phyloP scores from a whole-genome alignment of 305 asterid species.

The Fraxinus sp. region DNA sequence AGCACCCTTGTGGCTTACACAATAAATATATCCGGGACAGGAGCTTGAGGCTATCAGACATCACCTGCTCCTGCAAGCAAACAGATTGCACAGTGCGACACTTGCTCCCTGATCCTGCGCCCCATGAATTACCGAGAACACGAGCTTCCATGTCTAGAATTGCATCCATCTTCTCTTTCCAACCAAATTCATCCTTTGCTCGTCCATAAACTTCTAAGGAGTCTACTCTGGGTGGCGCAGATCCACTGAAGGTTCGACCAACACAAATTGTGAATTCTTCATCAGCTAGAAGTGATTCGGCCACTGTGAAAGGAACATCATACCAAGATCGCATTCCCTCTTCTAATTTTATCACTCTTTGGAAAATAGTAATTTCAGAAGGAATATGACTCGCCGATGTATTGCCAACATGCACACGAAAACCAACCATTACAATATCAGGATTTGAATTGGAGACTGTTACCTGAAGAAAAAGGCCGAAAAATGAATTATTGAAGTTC shows the following conservation, averaged over 20 bases:
- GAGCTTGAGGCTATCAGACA: constrained; percentile 93
- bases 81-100: constrained; percentile 64
- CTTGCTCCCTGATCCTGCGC: constrained; percentile 70
- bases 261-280: constrained; percentile 78
- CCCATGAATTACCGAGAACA: constrained; percentile 70
- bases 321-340: constrained; percentile 99
- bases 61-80: constrained; percentile 86
- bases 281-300: constrained; percentile 97
- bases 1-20: constrained; percentile 59
- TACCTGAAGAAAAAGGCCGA: constrained; percentile 48
- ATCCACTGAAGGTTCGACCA: constrained; percentile 85
- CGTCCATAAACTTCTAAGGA: constrained; percentile 96
- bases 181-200: constrained; percentile 97
- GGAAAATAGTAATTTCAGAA: constrained; percentile 81
- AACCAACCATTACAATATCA: constrained; percentile 96
- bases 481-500: constrained; percentile 20
- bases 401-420: constrained; percentile 90
- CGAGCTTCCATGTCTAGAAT: constrained; percentile 95
- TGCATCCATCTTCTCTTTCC: constrained; percentile 99
- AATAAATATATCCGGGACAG: constrained; percentile 65
- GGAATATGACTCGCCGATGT: constrained; percentile 91
- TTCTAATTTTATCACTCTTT: constrained; percentile 82
- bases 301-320: constrained; percentile 94
- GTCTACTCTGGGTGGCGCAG: constrained; percentile 89
- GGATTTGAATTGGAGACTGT: constrained; percentile 93